phyloP scores from a whole-genome alignment of 768 basidiomycete species.

The Panaeolus cyanescens region DNA sequence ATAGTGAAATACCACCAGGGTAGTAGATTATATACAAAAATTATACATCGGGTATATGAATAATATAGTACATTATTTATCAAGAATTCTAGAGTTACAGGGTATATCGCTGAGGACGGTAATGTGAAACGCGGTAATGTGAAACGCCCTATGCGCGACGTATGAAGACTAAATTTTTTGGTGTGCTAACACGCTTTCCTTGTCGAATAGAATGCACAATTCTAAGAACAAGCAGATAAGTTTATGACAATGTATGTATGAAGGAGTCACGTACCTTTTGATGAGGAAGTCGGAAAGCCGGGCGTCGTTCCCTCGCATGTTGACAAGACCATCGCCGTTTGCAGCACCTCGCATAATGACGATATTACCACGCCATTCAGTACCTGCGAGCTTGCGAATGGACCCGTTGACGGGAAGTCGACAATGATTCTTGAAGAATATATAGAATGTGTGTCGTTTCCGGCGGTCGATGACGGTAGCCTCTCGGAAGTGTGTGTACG shows the following conservation, averaged over 20 bases:
- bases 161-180: not conserved
- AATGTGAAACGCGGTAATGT: too few species aligned
- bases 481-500: not conserved
- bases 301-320: not conserved
- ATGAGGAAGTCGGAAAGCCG: not conserved
- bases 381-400: not conserved
- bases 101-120: not conserved
- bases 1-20: too few species aligned
- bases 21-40: too few species aligned
- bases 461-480: not conserved
- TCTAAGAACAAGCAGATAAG: not conserved
- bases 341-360: conserved; percentile 1
- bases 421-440: conserved; percentile 8
- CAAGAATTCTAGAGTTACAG: too few species aligned
- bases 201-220: not conserved
- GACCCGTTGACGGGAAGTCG: not conserved
- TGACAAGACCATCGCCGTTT: conserved; percentile 1
- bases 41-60: not conserved
- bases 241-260: not conserved
- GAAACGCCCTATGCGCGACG: not conserved
- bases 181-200: not conserved
- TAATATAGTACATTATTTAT: too few species aligned
- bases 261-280: not conserved
- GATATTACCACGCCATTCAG: conserved; percentile 2
- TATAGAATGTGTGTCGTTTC: not conserved